These are phyloP conservation scores for Talaromyces wortmannii DNA, from an alignment of 495 filamentous ascomycete genomes.

Conservation along the genomic window DNA sequence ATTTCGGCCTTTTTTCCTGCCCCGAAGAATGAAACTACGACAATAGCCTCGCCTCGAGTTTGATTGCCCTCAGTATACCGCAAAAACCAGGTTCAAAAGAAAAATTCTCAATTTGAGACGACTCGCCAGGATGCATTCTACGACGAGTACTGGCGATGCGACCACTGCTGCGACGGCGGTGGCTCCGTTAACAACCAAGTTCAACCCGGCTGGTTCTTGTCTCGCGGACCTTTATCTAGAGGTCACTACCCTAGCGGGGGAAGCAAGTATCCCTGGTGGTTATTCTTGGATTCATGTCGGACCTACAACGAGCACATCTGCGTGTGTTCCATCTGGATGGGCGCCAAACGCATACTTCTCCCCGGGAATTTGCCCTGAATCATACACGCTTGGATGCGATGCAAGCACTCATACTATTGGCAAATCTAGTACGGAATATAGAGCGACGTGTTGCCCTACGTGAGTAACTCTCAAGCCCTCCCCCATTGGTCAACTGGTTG, in stretches of 20 bases:
- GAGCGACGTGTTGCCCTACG: background rate
- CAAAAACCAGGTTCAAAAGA: background rate
- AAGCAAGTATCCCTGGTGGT: background rate
- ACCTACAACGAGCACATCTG: background rate
- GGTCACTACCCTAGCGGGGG: background rate
- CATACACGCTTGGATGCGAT: background rate
- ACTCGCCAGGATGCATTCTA: background rate
- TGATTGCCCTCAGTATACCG: background rate
- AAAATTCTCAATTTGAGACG: background rate
- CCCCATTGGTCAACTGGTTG: no score
- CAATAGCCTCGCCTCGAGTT: background rate
- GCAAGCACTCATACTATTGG: background rate
- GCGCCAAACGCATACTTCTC: background rate
- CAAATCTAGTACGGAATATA: background rate
- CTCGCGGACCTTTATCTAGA: background rate
- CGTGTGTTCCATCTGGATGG: background rate
- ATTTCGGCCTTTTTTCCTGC: background rate
- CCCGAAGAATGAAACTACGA: background rate
- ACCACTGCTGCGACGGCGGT: background rate
- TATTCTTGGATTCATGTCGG: background rate
- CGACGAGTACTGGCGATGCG: background rate
- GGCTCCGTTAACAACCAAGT: background rate
- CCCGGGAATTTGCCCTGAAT: background rate
- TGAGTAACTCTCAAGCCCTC: background rate
- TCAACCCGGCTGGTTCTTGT: background rate